Conservation (phyloP, 2,329 filamentous ascomycete species). For the Trichophyton verrucosum region DNA sequence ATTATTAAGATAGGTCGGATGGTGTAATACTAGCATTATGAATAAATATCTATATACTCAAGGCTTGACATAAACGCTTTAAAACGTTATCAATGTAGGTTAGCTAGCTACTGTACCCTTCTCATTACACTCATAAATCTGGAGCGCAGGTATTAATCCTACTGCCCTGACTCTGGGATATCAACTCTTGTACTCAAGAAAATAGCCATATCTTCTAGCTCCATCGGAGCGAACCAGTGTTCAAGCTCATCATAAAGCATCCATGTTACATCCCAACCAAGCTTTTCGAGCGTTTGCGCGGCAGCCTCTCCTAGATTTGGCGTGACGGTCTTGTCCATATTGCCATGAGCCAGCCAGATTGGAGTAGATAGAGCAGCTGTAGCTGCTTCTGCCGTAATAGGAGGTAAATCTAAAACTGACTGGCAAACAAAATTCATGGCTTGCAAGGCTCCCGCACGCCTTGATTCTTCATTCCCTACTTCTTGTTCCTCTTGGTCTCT, state of each 20-base stretch:
- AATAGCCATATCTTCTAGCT: slow-evolving; percentile 13
- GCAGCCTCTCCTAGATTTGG: slow-evolving; percentile 9
- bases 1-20: slow-evolving; percentile 1
- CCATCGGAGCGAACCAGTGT: slow-evolving; percentile 12
- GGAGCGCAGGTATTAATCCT: neutral
- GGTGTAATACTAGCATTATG: neutral
- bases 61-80: neutral
- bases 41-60: neutral
- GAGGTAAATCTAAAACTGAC: slow-evolving; percentile 9
- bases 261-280: slow-evolving; percentile 14
- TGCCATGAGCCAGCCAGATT: slow-evolving; percentile 13
- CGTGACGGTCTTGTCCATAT: slow-evolving; percentile 7
- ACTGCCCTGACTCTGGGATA: slow-evolving; percentile 4
- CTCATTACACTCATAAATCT: neutral
- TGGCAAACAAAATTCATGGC: slow-evolving; percentile 10
- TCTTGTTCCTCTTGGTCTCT: neutral
- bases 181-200: slow-evolving; percentile 12
- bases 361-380: slow-evolving; percentile 5
- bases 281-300: slow-evolving; percentile 10
- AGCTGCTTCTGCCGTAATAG: slow-evolving; percentile 2
- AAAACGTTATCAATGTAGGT: neutral
- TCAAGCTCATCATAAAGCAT: slow-evolving; percentile 15
- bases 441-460: neutral
- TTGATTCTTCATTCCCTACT: neutral
- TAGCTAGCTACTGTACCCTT: neutral